Evolutionary conservation across 2,329 filamentous ascomycete genomes (phyloP).

Genomic region (Nemania abortiva): DNA sequence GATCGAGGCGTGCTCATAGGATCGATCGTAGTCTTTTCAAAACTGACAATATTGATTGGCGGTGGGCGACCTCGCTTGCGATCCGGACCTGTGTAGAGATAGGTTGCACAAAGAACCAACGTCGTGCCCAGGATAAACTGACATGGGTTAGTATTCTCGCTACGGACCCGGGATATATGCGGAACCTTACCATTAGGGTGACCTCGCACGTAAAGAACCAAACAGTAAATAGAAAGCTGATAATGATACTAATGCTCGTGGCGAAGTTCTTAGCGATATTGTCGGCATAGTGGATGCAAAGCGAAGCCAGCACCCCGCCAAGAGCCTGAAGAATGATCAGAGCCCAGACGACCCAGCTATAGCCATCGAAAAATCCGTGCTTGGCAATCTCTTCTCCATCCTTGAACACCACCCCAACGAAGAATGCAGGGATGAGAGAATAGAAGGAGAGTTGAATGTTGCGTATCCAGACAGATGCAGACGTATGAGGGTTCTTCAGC

Average conservation of each 20-base stretch:
- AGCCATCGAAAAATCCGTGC: constrained; percentile 93
- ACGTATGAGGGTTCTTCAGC: constrained; percentile 82
- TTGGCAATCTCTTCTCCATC: constrained; percentile 86
- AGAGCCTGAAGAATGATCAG: constrained; percentile 85
- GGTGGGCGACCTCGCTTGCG: constrained; percentile 70
- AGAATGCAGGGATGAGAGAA: constrained; percentile 87
- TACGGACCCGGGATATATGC: neutral
- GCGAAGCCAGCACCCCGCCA: constrained; percentile 84
- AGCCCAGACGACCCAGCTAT: constrained; percentile 91
- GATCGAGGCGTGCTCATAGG: constrained; percentile 51
- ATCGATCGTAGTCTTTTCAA: constrained; percentile 79
- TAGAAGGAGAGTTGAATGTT: constrained; percentile 97
- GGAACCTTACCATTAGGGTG: constrained; percentile 73
- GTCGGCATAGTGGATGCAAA: constrained; percentile 85
- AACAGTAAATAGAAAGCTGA: constrained; percentile 87
- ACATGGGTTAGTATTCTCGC: constrained; percentile 28
- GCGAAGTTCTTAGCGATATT: constrained; percentile 96
- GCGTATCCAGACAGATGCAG: constrained; percentile 88
- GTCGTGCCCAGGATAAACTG: constrained; percentile 86
- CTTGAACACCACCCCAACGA: constrained; percentile 87
- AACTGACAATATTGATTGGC: constrained; percentile 76
- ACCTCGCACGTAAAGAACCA: constrained; percentile 86
- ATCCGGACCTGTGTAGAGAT: constrained; percentile 81
- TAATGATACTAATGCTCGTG: constrained; percentile 88
- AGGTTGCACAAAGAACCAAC: constrained; percentile 84